Evolutionary conservation across 2,329 filamentous ascomycete species (phyloP).

Genomic region (Ophiognomonia clavigignenti-juglandacearum): DNA sequence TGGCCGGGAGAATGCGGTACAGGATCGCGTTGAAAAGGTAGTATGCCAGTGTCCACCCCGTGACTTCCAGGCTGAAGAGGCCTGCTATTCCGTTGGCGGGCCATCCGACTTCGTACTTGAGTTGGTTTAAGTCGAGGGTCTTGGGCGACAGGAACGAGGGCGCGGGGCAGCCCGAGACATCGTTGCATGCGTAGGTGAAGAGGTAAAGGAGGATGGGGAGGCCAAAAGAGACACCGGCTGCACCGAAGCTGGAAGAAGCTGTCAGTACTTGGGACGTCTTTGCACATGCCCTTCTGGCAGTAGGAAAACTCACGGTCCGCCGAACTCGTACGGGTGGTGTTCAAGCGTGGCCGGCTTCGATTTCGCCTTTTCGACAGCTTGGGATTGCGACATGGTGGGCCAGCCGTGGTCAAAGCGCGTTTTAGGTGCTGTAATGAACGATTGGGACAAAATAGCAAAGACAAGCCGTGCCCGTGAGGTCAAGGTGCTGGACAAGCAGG

Average conservation of each 20-base stretch:
- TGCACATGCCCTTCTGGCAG: background rate
- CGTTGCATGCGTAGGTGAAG: slow-evolving; percentile 85
- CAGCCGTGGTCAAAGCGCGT: too few relatives aligned
- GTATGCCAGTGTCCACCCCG: slow-evolving; percentile 69
- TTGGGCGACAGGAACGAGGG: slow-evolving; percentile 72
- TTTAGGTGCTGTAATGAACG: too few relatives aligned
- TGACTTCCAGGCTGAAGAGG: slow-evolving; percentile 64
- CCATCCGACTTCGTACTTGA: slow-evolving; percentile 83
- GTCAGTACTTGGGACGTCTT: background rate
- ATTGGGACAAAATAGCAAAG: too few relatives aligned
- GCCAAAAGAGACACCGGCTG: slow-evolving; percentile 71
- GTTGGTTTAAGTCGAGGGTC: slow-evolving; percentile 62
- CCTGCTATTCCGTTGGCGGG: slow-evolving; percentile 64
- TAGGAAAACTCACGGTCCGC: slow-evolving; percentile 39
- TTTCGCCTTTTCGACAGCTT: too few relatives aligned
- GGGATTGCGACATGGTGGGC: too few relatives aligned
- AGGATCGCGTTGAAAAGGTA: slow-evolving; percentile 72
- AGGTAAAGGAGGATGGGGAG: slow-evolving; percentile 75
- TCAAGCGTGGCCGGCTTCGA: background rate
- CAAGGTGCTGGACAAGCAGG: too few relatives aligned
- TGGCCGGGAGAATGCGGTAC: slow-evolving; percentile 71
- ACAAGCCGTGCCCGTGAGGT: too few relatives aligned
- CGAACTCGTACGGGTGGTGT: slow-evolving; percentile 46
- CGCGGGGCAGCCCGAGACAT: slow-evolving; percentile 84
- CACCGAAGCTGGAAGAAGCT: slow-evolving; percentile 59